These are phyloP conservation scores for Pyracantha coccinea DNA, from an alignment of 331 rosid species.

Conservation along the genomic window DNA sequence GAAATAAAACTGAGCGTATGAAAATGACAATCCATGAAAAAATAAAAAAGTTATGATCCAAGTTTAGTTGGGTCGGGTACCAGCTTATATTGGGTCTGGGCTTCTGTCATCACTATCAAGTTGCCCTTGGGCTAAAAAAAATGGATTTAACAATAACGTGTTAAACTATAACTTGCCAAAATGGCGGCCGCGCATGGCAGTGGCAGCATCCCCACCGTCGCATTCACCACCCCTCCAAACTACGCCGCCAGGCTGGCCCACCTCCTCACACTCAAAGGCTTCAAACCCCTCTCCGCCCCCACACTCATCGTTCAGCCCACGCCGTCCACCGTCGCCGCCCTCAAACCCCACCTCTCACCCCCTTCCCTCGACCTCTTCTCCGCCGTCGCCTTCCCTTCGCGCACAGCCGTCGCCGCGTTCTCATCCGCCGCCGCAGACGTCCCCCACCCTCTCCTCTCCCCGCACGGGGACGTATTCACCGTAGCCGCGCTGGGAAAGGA, in stretches of 20 bases:
- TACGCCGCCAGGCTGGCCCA: constrained; percentile 52
- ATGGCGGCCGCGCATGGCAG: not conserved
- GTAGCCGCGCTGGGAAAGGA: constrained; percentile 76
- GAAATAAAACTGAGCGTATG: too few species aligned
- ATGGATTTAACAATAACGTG: too few species aligned
- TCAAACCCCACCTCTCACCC: constrained; percentile 39
- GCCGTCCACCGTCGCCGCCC: constrained; percentile 20
- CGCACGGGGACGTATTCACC: constrained; percentile 31
- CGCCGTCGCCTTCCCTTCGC: constrained; percentile 75
- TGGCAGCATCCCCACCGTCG: constrained; percentile 22
- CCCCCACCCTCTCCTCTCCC: constrained; percentile 35
- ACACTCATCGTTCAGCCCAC: constrained; percentile 42
- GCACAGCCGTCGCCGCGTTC: constrained; percentile 46
- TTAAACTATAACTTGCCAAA: not conserved
- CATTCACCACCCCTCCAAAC: constrained; percentile 68
- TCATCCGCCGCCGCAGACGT: constrained; percentile 31
- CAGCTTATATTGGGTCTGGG: not conserved
- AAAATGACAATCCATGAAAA: too few species aligned
- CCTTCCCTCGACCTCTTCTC: constrained; percentile 39
- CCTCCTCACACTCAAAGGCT: constrained; percentile 37
- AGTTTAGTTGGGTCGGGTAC: not conserved
- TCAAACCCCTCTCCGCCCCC: constrained; percentile 55
- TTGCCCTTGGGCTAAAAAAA: not conserved
- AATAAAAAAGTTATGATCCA: not conserved
- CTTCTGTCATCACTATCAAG: not conserved